These are phyloP conservation scores for Aspergillus tanneri DNA, from an alignment of 2,329 filamentous ascomycete genomes.

Conservation along the genomic window DNA sequence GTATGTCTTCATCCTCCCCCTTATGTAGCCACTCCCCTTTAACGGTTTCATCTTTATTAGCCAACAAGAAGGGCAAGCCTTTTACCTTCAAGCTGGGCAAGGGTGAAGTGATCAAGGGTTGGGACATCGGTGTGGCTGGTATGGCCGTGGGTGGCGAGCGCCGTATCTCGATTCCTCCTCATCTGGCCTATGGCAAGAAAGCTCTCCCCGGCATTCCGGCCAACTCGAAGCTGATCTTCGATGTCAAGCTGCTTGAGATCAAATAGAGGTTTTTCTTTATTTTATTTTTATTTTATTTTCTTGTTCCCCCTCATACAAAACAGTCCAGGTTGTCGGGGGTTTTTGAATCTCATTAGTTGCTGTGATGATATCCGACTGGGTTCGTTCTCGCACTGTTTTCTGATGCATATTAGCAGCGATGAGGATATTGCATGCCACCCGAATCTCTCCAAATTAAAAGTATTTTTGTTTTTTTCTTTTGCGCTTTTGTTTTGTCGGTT, in stretches of 20 bases:
- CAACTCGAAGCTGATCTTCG: constrained; percentile 90
- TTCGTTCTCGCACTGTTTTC: constrained; percentile 30
- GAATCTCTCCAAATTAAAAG: constrained; percentile 12
- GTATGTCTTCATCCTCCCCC: constrained; percentile 54
- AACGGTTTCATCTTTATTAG: constrained; percentile 45
- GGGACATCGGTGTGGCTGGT: constrained; percentile 91
- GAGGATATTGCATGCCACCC: constrained; percentile 35
- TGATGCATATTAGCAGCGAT: constrained; percentile 30
- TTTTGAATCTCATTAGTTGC: constrained; percentile 25
- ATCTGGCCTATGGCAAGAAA: constrained; percentile 86
- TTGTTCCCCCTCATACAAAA: constrained; percentile 14
- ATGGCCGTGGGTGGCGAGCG: constrained; percentile 94
- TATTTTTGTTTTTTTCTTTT: background rate
- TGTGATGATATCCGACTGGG: constrained; percentile 39
- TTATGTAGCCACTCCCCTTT: constrained; percentile 2
- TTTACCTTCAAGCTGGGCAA: constrained; percentile 93
- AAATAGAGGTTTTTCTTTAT: constrained; percentile 57
- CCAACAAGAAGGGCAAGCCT: constrained; percentile 98
- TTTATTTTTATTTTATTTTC: constrained; percentile 14
- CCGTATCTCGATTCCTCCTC: constrained; percentile 81
- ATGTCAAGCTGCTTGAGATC: constrained; percentile 81
- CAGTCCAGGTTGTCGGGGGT: constrained; percentile 22
- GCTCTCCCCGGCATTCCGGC: constrained; percentile 78
- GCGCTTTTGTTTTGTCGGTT: too few species aligned
- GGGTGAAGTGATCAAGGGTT: constrained; percentile 97